Conservation (phyloP, 2,329 filamentous ascomycete genomes). For the Paraphaeosphaeria minitans region DNA sequence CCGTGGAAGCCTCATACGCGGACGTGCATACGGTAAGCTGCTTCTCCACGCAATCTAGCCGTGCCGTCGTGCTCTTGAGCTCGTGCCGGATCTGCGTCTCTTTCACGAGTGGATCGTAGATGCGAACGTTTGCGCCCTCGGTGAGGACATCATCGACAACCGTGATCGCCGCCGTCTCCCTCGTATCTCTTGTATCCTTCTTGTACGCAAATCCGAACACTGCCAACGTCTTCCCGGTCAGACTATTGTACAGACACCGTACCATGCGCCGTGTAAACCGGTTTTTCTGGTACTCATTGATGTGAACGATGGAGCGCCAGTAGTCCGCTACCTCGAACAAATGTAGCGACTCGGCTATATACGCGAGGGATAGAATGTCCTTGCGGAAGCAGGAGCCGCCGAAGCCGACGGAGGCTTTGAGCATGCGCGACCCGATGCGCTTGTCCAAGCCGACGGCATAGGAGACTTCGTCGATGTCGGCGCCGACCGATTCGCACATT, state of each 20-base stretch:
- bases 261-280: conserved; percentile 67
- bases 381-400: conserved; percentile 84
- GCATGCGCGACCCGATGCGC: conserved; percentile 73
- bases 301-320: conserved; percentile 74
- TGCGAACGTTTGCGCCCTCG: conserved; percentile 68
- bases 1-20: conserved; percentile 1
- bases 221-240: conserved; percentile 71
- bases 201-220: conserved; percentile 81
- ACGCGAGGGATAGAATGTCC: conserved; percentile 74
- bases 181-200: conserved; percentile 76
- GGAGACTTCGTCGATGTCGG: conserved; percentile 75
- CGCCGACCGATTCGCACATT: conserved; percentile 76
- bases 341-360: conserved; percentile 72
- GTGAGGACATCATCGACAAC: conserved; percentile 69
- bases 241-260: conserved; percentile 68
- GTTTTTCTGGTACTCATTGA: conserved; percentile 76
- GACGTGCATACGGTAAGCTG: conserved; percentile 1
- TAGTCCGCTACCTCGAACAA: conserved; percentile 75
- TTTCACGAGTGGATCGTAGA: conserved; percentile 65
- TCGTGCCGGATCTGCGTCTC: conserved; percentile 9
- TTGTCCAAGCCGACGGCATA: conserved; percentile 70
- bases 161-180: conserved; percentile 58
- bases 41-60: not conserved
- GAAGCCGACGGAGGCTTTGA: conserved; percentile 77
- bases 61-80: not conserved